Conservation (phyloP, 352 stramenopile genomes). For the Globisporangium sylvaticum region DNA sequence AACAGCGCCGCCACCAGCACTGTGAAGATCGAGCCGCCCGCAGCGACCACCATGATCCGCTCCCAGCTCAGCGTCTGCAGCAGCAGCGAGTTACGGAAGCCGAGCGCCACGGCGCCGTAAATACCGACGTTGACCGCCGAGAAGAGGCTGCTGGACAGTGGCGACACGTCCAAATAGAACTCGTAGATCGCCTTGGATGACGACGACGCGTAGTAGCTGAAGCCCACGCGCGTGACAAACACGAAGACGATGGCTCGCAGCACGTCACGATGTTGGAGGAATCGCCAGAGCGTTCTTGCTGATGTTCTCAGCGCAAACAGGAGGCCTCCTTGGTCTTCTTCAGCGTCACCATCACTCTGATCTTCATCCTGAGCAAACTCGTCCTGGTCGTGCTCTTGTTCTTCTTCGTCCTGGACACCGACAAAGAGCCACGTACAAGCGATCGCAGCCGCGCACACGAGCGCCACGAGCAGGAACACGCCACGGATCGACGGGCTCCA, state of each 20-base stretch:
- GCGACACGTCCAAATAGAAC: conserved; percentile 40
- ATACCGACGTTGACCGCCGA: conserved; percentile 39
- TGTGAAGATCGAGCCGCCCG: conserved; percentile 32
- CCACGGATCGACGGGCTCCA: conserved; percentile 43
- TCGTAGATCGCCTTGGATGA: conserved; percentile 49
- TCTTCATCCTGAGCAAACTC: not conserved
- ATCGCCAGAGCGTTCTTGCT: conserved; percentile 24
- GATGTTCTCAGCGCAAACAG: conserved; percentile 7
- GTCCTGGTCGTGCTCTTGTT: not conserved
- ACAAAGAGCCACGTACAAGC: conserved; percentile 35
- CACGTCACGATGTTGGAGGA: conserved; percentile 35
- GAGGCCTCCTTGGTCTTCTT: not conserved
- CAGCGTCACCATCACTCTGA: not conserved
- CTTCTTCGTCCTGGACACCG: conserved; percentile 23
- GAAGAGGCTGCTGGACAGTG: conserved; percentile 45
- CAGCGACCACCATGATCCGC: conserved; percentile 29
- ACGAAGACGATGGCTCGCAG: conserved; percentile 36
- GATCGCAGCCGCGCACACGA: conserved; percentile 21
- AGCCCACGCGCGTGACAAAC: conserved; percentile 48
- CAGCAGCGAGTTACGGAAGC: conserved; percentile 17
- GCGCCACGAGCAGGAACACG: conserved; percentile 37
- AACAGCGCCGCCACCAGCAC: conserved; percentile 43
- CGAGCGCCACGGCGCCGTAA: conserved; percentile 32
- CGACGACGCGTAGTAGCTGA: conserved; percentile 54
- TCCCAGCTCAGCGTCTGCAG: conserved; percentile 31